phyloP scores from a whole-genome alignment of 2,329 filamentous ascomycete genomes.

The Epichloe coenophiala region DNA sequence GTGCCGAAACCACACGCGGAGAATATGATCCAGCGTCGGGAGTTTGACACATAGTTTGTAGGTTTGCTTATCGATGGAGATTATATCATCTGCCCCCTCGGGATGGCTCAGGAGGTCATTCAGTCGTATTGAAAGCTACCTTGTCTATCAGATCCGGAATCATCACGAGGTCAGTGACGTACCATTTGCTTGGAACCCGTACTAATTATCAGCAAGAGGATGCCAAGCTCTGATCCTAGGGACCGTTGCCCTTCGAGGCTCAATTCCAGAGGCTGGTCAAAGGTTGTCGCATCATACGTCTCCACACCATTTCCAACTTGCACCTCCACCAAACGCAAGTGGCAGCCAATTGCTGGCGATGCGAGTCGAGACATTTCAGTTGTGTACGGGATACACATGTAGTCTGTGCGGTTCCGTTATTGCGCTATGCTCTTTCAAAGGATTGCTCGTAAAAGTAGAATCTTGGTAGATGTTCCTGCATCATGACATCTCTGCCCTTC shows the following conservation, averaged over 20 bases:
- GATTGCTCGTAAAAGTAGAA: neutral
- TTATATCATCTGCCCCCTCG: neutral
- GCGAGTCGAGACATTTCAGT: constrained; percentile 1
- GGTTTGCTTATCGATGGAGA: constrained; percentile 11
- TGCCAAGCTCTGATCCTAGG: constrained; percentile 1
- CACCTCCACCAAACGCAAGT: constrained; percentile 3
- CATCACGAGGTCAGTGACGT: neutral
- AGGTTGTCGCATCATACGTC: neutral
- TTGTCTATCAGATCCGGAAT: neutral
- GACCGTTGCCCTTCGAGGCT: constrained; percentile 4
- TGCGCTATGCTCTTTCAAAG: neutral
- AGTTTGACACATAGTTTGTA: constrained; percentile 14
- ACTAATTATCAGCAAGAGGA: constrained; percentile 1
- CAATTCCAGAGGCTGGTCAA: constrained; percentile 3
- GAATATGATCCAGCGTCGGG: constrained; percentile 11
- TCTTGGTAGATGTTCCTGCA: too few species aligned
- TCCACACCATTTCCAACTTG: constrained; percentile 1
- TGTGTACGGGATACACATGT: too few species aligned
- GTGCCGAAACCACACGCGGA: constrained; percentile 17
- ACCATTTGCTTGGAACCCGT: constrained; percentile 3
- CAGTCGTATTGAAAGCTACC: constrained; percentile 4
- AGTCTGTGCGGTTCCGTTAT: too few species aligned
- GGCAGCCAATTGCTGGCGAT: constrained; percentile 5
- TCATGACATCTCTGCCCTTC: too few species aligned
- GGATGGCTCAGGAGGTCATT: constrained; percentile 4